These are phyloP conservation scores for Tylopilus orsonianus DNA, from an alignment of 1,284 basidiomycete species.

Conservation along the genomic window DNA sequence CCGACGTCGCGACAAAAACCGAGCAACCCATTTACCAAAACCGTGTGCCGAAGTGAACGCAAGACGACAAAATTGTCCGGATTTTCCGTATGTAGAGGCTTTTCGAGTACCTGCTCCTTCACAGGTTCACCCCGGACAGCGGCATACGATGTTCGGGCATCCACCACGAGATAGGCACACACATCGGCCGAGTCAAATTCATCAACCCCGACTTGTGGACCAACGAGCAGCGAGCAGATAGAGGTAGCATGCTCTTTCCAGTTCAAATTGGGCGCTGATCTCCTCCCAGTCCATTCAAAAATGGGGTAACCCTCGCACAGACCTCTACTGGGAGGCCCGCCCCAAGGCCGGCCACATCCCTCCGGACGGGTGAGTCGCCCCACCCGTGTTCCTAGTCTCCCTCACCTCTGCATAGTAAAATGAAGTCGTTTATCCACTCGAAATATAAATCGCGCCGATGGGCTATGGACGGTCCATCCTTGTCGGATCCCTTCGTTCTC, in stretches of 20 bases:
- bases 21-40: too few relatives aligned
- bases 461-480: conserved; percentile 87
- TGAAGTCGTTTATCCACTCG: conserved; percentile 96
- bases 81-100: too few relatives aligned
- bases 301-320: conserved; percentile 93
- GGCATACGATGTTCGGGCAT: conserved; percentile 99
- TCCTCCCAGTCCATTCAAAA: conserved; percentile 78
- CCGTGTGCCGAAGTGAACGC: too few relatives aligned
- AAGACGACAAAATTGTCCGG: too few relatives aligned
- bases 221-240: conserved; percentile 97
- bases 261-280: not conserved
- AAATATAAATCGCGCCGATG: conserved; percentile 95
- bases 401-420: conserved; percentile 64
- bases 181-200: conserved; percentile 95
- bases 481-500: conserved; percentile 79
- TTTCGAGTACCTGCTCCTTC: too few relatives aligned
- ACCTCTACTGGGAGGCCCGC: conserved; percentile 97
- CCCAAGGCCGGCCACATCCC: conserved; percentile 91
- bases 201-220: conserved; percentile 99
- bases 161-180: conserved; percentile 97
- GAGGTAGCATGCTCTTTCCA: conserved; percentile 47
- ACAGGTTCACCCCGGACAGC: too few relatives aligned
- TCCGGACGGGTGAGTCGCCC: conserved; percentile 91
- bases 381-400: not conserved
- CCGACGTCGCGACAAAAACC: too few relatives aligned